Base-by-base conservation (phyloP, 805 yeast genomes). In the Teunomyces tritomae region DNA sequence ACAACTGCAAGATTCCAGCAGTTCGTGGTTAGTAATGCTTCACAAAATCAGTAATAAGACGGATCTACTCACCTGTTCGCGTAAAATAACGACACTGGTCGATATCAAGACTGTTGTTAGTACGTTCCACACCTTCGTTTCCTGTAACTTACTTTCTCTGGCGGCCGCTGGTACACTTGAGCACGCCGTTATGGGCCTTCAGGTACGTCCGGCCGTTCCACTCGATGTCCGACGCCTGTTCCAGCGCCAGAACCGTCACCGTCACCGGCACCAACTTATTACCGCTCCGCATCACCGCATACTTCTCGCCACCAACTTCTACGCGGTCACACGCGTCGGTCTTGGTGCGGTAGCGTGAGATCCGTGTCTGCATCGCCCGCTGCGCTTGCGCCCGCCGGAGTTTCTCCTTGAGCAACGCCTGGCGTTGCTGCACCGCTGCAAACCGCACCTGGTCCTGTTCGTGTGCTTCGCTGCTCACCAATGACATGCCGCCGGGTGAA, bases 311-410 rank as follows among this genome's bases (percentile, higher is more conserved):
- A 28, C 71, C 68, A 8, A 80, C 64, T 10, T 55, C 43, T 8
- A 73, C 54, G 34, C 83, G 65, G 54, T 82, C 85, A 46, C 74
- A 71, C 48, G 62, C 59, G 44, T 73, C 79, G 37, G 73, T 67
- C 43, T 66, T 64, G 5, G 59, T 57, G 48, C 67, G 64, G 46
- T 75, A 69, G 46, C 49, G 55, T 11, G 57, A 45, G 13, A 64
- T 62, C 56, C 46, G 28, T 10, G 27, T 14, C 8, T 39, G 27
- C 47, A 46, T 58, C 43, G 11, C 62, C 39, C 50, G 50, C 45
- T 44, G 54, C 52, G 48, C 54, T 51, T 28, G 47, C 54, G 44
- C 47, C 33, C 36, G 48, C 51, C 26, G 49, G 29, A 47, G 43
- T 27, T 45, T 36, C 58, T 61, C 30, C 17, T 36, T 39, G 8